Conservation (phyloP, 1,284 basidiomycete genomes). For the Ceratobasidium sp. region DNA sequence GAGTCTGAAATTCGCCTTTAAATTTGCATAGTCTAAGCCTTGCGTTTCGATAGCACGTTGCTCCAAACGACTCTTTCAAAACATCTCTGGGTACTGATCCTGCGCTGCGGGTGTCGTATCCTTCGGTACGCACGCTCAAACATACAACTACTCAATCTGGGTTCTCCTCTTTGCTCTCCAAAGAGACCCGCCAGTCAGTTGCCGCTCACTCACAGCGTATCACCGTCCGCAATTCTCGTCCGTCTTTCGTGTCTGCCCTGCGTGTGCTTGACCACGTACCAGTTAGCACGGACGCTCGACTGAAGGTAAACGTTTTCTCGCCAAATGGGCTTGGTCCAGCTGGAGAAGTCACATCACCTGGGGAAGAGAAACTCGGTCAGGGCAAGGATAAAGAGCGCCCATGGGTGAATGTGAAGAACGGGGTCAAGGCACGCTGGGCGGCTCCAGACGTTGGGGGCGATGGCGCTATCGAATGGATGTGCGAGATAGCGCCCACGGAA, state of each 20-base stretch:
- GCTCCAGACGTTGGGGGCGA: slow-evolving; percentile 46
- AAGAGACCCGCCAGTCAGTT: slow-evolving; percentile 47
- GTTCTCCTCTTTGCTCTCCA: slow-evolving; percentile 32
- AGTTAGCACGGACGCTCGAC: slow-evolving; percentile 49
- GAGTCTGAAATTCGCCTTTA: neutral
- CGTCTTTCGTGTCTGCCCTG: slow-evolving; percentile 42
- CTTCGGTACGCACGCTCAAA: slow-evolving; percentile 48
- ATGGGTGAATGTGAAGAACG: slow-evolving; percentile 29
- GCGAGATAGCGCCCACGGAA: slow-evolving; percentile 46
- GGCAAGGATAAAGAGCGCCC: slow-evolving; percentile 11
- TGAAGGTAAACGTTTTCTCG: slow-evolving; percentile 52
- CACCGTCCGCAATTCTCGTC: slow-evolving; percentile 52
- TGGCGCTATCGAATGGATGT: slow-evolving; percentile 51
- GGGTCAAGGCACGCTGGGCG: slow-evolving; percentile 46
- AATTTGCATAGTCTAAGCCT: neutral
- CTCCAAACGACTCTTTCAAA: slow-evolving; percentile 47
- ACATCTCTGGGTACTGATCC: slow-evolving; percentile 48
- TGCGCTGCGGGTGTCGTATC: slow-evolving; percentile 50
- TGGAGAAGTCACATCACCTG: neutral
- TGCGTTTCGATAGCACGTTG: slow-evolving; percentile 32
- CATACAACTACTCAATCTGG: slow-evolving; percentile 47
- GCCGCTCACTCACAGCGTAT: slow-evolving; percentile 51
- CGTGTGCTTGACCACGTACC: slow-evolving; percentile 52
- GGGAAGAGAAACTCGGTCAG: slow-evolving; percentile 9
- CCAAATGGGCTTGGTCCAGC: slow-evolving; percentile 46